Evolutionary conservation across 2,329 filamentous ascomycete genomes (phyloP), one percentile per base, ranked within the genome.

Genomic region (Xylaria sp.): DNA sequence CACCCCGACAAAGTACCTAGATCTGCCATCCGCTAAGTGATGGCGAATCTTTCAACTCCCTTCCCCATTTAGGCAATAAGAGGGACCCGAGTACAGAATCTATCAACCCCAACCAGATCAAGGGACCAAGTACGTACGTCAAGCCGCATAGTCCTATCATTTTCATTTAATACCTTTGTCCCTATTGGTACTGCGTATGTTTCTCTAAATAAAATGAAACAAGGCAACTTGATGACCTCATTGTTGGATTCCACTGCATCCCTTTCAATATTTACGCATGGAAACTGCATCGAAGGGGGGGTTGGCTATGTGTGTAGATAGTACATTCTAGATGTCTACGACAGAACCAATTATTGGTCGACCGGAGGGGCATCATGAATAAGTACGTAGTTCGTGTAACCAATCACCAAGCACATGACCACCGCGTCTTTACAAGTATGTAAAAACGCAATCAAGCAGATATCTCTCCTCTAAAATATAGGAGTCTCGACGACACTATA

Each of bases 61-160:
- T 69, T 69, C 32, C 67, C 59, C n/a, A 45, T 60, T 59, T 39
- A 19, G 63, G 67, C n/a, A 66, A 69, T 59, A 60, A 60, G 54
- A 60, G 58, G 39, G 48, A n/a, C 48, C 39, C 39, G 24, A 51
- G 59, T 34, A 54, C 21, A 47, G 4, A 53, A 62, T 51, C 36
- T 45, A 55, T 17, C 47, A 45, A 58, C 36, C 61, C 58, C 66
- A 65, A 68, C 66, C 66, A 65, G 66, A 65, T 65, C 51, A 21
- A 68, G 30, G 27, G 21, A 63, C 36, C 21, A 5, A 19, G 30
- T 34, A 34, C 48, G 9, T 57, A 68, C 61, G 51, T 65, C 65
- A 53, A 61, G 56, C 9, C 57, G 65, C 65, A 68, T 56, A 27
- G n/a, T 24, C 56, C 34, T 24, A 12, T 11, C 2, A 12, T 24